Base-by-base conservation (phyloP, 257 asterid genomes). In the Echites panduratus region DNA sequence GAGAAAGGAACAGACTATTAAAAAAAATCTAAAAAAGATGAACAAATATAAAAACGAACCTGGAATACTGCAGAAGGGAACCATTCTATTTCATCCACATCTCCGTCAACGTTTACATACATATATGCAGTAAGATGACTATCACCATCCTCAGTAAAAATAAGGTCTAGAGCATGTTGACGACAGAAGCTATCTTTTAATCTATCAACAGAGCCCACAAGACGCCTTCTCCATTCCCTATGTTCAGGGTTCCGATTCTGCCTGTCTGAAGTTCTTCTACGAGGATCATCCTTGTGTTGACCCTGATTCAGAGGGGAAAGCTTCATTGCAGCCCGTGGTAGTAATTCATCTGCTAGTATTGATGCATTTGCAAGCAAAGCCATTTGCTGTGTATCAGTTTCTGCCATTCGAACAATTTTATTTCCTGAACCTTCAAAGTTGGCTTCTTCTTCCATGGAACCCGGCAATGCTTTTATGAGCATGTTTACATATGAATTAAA, bases 301-400 rank as follows among this genome's bases (percentile, higher is more conserved):
- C 82, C 79, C 79, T 83, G 95, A 75, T 75, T 86, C 73, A 82
- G 67, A 43, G 96, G 90, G 72, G 91, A 72, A 72, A 95, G 95
- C 86, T 92, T 95, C 95, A 87, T 85, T 65, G 97, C 95, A 59
- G 99, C 97, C 70, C 98, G 99, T 49, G 99, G 99, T 85, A 95
- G 83, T 71, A 95, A 84, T 72, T 95, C 99, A 59, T 95, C 99
- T 8, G 98, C 89, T 10, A 95, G 89, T 81, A 95, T 82, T 78
- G 96, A 92, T 73, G 97, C 99, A 87, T 92, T 95, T 70, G 99
- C 99, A 76, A 95, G 97, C 87, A 95, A 87, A 70, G 99, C 98
- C 85, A 95, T 79, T 76, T 95, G 99, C 78, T 95, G 97, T 72
- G 91, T 87, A 81, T 92, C 99, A 54, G 97, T 92, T 83, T 92